Percentiles rank a stretch among this genome's conserved stretches.
Evolutionary conservation across 192 early-diverging fungal species (phyloP).

Genomic region (Coemansia sp.): DNA sequence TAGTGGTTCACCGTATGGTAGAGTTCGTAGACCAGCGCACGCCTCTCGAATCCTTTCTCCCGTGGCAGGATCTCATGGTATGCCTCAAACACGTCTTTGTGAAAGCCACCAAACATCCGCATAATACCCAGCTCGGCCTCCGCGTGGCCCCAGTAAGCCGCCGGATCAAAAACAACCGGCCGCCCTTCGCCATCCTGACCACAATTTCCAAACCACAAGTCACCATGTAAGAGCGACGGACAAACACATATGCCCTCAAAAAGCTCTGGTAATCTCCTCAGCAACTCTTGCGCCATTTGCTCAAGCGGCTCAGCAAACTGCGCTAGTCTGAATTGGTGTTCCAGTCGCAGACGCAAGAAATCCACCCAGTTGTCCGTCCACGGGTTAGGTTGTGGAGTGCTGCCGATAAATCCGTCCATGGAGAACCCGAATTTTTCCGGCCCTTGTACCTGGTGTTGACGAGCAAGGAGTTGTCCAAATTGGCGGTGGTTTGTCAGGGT

Average conservation of each 20-base stretch:
- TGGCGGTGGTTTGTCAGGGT: slow-evolving; percentile 11
- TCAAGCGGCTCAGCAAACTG: background rate
- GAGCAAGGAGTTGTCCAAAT: slow-evolving; percentile 22
- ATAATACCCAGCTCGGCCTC: slow-evolving; percentile 41
- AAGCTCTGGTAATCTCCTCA: slow-evolving; percentile 14
- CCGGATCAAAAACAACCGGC: slow-evolving; percentile 35
- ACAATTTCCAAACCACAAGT: slow-evolving; percentile 30
- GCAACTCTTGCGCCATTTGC: slow-evolving; percentile 2
- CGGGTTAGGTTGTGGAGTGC: slow-evolving; percentile 23
- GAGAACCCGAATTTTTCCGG: slow-evolving; percentile 26
- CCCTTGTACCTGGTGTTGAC: slow-evolving; percentile 11
- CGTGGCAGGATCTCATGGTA: slow-evolving; percentile 23
- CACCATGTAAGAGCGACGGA: slow-evolving; percentile 37
- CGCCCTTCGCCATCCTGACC: slow-evolving; percentile 11
- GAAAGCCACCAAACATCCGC: slow-evolving; percentile 31
- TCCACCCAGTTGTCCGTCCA: slow-evolving; percentile 31
- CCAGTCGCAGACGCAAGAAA: slow-evolving; percentile 18
- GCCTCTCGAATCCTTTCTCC: slow-evolving; percentile 20
- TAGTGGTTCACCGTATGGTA: slow-evolving; percentile 42
- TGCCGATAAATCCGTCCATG: slow-evolving; percentile 30
- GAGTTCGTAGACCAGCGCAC: slow-evolving; percentile 23
- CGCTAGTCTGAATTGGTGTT: slow-evolving; percentile 21
- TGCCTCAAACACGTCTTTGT: slow-evolving; percentile 12
- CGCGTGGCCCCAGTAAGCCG: slow-evolving; percentile 34
- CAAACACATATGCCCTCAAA: slow-evolving; percentile 15